A percentile compares a stretch with the other conserved stretches of the same genome.
These are phyloP conservation scores for Boletus vinaceobasis DNA, from an alignment of 768 basidiomycete genomes.

Conservation along the genomic window DNA sequence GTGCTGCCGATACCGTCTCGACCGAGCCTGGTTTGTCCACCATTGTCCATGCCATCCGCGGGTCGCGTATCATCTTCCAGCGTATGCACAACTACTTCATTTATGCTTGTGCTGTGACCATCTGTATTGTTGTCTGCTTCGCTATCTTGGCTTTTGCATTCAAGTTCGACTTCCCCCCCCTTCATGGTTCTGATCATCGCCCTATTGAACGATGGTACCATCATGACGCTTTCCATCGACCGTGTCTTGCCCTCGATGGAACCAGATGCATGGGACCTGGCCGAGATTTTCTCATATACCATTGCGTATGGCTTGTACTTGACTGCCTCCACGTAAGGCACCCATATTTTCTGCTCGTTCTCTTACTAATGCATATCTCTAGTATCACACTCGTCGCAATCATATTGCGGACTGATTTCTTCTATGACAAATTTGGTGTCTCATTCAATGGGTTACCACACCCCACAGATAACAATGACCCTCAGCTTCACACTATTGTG, in stretches of 20 bases:
- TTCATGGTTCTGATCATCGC: constrained; percentile 99
- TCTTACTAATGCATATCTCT: constrained; percentile 10
- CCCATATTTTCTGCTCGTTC: neutral
- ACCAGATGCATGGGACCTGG: constrained; percentile 94
- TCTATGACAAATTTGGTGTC: constrained; percentile 84
- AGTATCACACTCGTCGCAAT: constrained; percentile 77
- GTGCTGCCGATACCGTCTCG: constrained; percentile 96
- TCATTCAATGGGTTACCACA: constrained; percentile 35
- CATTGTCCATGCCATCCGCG: constrained; percentile 97
- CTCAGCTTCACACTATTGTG: constrained; percentile 79
- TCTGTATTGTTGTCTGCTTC: constrained; percentile 98
- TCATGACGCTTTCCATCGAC: constrained; percentile 97
- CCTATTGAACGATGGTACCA: constrained; percentile 95
- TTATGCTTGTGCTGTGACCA: constrained; percentile 93
- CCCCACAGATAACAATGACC: constrained; percentile 48
- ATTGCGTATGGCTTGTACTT: constrained; percentile 94
- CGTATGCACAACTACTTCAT: constrained; percentile 99
- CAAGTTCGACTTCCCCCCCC: constrained; percentile 97
- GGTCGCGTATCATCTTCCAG: constrained; percentile 98
- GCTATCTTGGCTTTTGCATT: constrained; percentile 93
- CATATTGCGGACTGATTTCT: constrained; percentile 88
- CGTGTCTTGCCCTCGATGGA: constrained; percentile 90
- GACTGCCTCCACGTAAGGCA: constrained; percentile 82
- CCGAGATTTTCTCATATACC: constrained; percentile 95
- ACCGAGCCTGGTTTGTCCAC: constrained; percentile 99